phyloP scores from a whole-genome alignment of 345 rosid species.

The Lagerstroemia speciosa region DNA sequence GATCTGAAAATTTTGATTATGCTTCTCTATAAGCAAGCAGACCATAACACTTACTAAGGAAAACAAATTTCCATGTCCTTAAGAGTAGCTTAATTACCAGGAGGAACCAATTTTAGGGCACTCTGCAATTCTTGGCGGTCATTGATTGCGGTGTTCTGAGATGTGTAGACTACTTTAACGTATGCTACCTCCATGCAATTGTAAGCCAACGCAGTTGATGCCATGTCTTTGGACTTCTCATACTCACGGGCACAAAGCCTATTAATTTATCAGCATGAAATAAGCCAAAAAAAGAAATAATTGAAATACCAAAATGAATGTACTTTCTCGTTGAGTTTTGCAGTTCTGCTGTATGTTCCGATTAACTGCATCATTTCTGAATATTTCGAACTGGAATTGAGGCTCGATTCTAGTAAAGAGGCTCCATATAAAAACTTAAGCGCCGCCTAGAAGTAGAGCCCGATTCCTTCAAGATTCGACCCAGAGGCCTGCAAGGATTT shows the following conservation, averaged over 20 bases:
- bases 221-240: constrained; percentile 75
- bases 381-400: constrained; percentile 53
- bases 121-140: constrained; percentile 59
- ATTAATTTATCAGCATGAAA: constrained; percentile 7
- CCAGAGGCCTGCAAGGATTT: constrained; percentile 47
- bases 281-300: neutral
- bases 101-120: constrained; percentile 65
- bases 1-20: too few relatives aligned
- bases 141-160: too few relatives aligned
- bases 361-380: constrained; percentile 60
- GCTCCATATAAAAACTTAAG: constrained; percentile 91
- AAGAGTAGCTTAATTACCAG: constrained; percentile 36
- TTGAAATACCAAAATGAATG: neutral
- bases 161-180: too few relatives aligned
- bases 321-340: constrained; percentile 92
- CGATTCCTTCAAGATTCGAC: constrained; percentile 47
- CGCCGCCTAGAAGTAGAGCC: constrained; percentile 88
- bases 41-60: too few relatives aligned
- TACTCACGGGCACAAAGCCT: constrained; percentile 95
- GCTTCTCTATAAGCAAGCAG: too few relatives aligned
- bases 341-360: constrained; percentile 73
- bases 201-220: too few relatives aligned
- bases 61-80: too few relatives aligned
- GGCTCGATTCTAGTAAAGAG: constrained; percentile 59
- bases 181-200: too few relatives aligned